Evolutionary conservation across 2,329 filamentous ascomycete species (phyloP).

Genomic region (Botrytis fragariae): DNA sequence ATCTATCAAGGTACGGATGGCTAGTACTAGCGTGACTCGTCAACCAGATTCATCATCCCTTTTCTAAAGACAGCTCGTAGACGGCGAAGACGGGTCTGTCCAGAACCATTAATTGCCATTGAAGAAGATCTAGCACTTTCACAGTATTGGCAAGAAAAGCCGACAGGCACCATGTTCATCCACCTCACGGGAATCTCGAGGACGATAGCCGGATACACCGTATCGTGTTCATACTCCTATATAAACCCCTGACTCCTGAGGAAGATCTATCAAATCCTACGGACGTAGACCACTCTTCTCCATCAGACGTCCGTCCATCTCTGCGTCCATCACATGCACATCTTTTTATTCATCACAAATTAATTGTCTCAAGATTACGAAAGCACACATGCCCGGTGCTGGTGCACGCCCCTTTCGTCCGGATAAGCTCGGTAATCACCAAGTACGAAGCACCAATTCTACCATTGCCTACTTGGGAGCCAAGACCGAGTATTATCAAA

Average conservation of each 20-base stretch:
- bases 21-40: background rate
- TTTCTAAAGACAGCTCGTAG: background rate
- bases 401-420: background rate
- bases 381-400: background rate
- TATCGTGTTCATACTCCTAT: background rate
- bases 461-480: background rate
- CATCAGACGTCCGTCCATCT: background rate
- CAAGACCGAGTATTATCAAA: background rate
- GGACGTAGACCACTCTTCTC: background rate
- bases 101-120: background rate
- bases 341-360: background rate
- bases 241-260: background rate
- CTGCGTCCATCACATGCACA: background rate
- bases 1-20: background rate
- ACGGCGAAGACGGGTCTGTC: background rate
- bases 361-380: background rate
- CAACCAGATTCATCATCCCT: background rate
- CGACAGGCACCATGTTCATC: background rate
- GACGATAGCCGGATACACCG: background rate
- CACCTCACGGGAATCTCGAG: background rate
- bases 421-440: constrained; percentile 6
- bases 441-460: background rate
- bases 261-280: background rate
- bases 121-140: background rate
- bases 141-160: background rate